Evolutionary conservation across 768 basidiomycete species (phyloP), one percentile per base, ranked within the genome.

Genomic region (Russula olivacea): DNA sequence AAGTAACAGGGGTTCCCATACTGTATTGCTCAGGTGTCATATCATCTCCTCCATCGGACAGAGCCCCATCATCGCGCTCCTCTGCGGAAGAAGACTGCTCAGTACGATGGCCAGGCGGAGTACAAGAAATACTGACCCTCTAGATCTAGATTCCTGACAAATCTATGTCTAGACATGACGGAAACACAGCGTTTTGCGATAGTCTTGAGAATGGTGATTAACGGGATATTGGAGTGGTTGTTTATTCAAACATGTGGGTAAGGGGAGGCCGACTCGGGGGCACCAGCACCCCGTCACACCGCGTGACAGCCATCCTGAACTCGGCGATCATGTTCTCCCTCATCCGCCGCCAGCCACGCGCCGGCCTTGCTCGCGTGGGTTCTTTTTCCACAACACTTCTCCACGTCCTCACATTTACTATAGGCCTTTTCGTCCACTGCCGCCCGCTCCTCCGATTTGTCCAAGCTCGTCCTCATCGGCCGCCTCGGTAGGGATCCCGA

Each of bases 81-180:
- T 87, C 95, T 93, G 68, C n/a, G 65, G 32, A 51, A 23, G 11
- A 15, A 25, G 11, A 14, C 25, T 47, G 62, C 21, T 50, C 58
- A 51, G 64, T 11, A 59, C 58, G 61, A 59, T 12, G 14, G 54
- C 12, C 41, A 34, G n/a, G 6, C 47, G 36, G 45, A 15, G 45
- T 38, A 34, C n/a, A 53, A 23, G 43, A 17, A 43, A 21, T 5
- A 38, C 53, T 61, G 51, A 87, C 89, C 87, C 61, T 84, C 78
- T 47, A 97, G 77, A 73, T 97, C 85, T 32, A 98, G 77, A 75
- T 94, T 93, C 66, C 90, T 81, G 66, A 98, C 80, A 75, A 87
- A 83, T 71, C 94, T 86, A 75, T 98, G 97, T 73, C 97, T 81
- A 6, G 96, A 98, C 93, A 98, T 93, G 57, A 55, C 55, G 66